Base-by-base conservation (phyloP, 2,329 filamentous ascomycete species). In the Truncatella angustata region DNA sequence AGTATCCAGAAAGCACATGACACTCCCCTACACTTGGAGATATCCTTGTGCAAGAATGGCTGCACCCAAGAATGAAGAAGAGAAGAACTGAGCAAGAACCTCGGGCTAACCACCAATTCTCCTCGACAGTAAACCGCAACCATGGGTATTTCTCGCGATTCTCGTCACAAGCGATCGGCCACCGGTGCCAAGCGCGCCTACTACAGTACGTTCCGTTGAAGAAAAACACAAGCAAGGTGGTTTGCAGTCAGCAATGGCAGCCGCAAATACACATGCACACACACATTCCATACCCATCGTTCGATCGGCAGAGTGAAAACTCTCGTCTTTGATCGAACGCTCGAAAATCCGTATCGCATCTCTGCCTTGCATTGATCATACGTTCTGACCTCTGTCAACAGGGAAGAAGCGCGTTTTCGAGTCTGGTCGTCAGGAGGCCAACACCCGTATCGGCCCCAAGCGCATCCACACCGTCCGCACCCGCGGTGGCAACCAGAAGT, bases 81-180 rank as follows among this genome's bases (percentile, higher is more conserved):
- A n/a, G n/a, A n/a, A n/a, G n/a, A n/a, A n/a, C n/a, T n/a, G n/a
- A n/a, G n/a, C n/a, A n/a, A n/a, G 18, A 11, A 11, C 37, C 20
- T 6, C 7, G 20, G 16, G 39, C 49, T 52, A 40, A 52, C 43
- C 28, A 37, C 20, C 18, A 12, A 20, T 12, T 23, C 32, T 7
- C 7, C 48, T 39, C 16, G 20, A 37, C 36, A 40, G 87, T 82
- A 82, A 81, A 82, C 80, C 80, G 86, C 86, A 88, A 90, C 87
- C 82, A 93, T 93, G 89, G 90, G 94, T 99, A 97, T 99, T 84
- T 97, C 93, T 81, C 90, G 94, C 84, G 93, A 97, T 83, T 96
- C 91, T 78, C 91, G 94, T 84, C 94, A 99, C 88, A 99, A 99
- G 90, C 92, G 94, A 82, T 92, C 91, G 80, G 92, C 93, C 78